Evolutionary conservation across 495 filamentous ascomycete genomes (phyloP), one percentile per base, ranked within the genome.

Genomic region (Recurvomyces mirabilis): DNA sequence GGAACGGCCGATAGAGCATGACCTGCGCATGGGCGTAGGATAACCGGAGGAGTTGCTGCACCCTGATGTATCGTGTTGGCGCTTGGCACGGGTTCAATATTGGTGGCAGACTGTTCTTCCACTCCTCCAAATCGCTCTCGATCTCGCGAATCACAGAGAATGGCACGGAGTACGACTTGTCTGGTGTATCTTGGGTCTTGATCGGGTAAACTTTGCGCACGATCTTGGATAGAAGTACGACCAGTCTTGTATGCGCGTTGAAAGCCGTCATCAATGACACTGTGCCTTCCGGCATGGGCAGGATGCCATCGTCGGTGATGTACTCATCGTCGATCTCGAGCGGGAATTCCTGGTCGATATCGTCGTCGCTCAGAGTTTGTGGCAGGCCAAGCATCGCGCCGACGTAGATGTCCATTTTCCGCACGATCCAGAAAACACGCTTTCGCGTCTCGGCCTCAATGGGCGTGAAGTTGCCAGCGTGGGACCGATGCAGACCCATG

Each of bases 331-430:
- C 86, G n/a, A 94, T 71, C 46, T 87, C 81, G 39, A 77, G 62
- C 6, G 89, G 89, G 31, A 82, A 74, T 44, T 85, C 82, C 59
- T 95, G 89, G 57, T 96, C 89, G 51, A 96, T 80, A 55, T 95
- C 89, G 37, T 94, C 85, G 39, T 85, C 78, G 51, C 76, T 82
- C 29, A 95, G 69, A 60, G 88, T 82, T 43, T 83, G 69, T 1
- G 89, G 89, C 20, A 95, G 75, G 11, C 89, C 89, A 14, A 96
- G 67, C 36, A 94, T 65, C 5, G 87, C 87, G 40, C 85, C 87
- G 15, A 95, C 84, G 59, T 94, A 94, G 19, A 79, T 87, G 52
- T 95, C 89, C 81, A 95, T 84, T 54, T 91, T 93, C 25, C 87
- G 80, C 38, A 94, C 74, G 20, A 86, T 75, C 75, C 91, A 94